Conservation (phyloP, 306 rosid genomes). For the Abrus pulchellus region DNA sequence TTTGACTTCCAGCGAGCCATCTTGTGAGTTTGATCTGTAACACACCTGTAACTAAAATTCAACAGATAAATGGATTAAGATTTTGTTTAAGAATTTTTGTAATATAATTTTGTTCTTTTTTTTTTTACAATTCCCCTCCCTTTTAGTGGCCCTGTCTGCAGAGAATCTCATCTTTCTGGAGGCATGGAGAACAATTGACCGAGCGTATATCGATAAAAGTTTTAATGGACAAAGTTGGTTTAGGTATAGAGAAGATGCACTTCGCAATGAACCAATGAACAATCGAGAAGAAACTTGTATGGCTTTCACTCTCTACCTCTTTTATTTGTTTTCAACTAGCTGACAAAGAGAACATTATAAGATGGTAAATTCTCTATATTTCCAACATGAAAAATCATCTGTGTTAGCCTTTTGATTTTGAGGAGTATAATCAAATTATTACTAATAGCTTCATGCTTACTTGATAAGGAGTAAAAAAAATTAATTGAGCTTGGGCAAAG, state of each 20-base stretch:
- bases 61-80: background rate
- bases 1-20: conserved; percentile 60
- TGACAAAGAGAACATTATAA: conserved; percentile 24
- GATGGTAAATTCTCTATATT: background rate
- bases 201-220: conserved; percentile 91
- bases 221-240: conserved; percentile 99
- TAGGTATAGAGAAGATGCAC: conserved; percentile 91
- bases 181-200: conserved; percentile 96
- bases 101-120: background rate
- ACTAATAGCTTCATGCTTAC: conserved; percentile 7
- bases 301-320: conserved; percentile 42
- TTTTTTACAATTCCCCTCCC: conserved; percentile 6
- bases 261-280: conserved; percentile 89
- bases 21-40: conserved; percentile 59
- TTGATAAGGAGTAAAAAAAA: background rate
- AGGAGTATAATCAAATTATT: conserved; percentile 11
- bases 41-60: background rate
- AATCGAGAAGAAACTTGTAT: conserved; percentile 89
- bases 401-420: background rate
- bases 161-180: conserved; percentile 94
- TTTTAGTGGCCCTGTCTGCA: conserved; percentile 78
- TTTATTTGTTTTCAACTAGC: background rate
- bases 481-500: background rate
- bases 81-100: conserved; percentile 19
- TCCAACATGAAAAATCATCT: conserved; percentile 14